Base-by-base conservation (phyloP, 192 early-diverging fungal genomes). In the Irineochytrium annulatum region DNA sequence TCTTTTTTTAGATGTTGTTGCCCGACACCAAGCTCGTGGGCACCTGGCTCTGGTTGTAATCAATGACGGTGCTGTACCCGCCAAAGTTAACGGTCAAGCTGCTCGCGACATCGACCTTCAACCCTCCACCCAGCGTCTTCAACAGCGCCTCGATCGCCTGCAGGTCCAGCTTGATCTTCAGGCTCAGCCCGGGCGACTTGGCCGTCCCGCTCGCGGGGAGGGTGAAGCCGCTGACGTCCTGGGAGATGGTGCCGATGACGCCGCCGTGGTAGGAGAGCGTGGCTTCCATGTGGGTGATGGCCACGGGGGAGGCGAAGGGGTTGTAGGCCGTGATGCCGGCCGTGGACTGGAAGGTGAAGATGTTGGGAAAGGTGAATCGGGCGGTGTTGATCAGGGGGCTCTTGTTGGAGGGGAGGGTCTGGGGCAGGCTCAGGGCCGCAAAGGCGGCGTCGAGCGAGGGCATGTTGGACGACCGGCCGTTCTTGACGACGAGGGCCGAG, bases 401-500 rank as follows among this genome's bases (percentile, higher is more conserved):
- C 17, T 14, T 49, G 46, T 55, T 55, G 54, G 54, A 17, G 30
- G 54, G 54, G 6, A 55, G 54, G 5, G 5, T 32, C 30, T 6
- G 14, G 8, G 8, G 8, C 11, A 55, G 6, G 22, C n/a, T 16
- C 5, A 55, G 17, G 5, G 54, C 54, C 5, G 26, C 54, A 11
- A 55, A 55, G 5, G 54, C 54, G 13, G 8, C 14, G 26, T 55
- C 54, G 26, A 55, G 32, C 6, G 26, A 11, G 16, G 11, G 5
- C 8, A 55, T 13, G 5, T 30, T 26, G n/a, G n/a, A n/a, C 14
- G 54, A 11, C 54, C 32, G 16, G 4, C 54, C 54, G 26, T 22
- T 22, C 26, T 11, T 8, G 16, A 55, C 54, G 30, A 6, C 11
- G 22, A 55, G 6, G 8, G 16, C 27, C 31, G 17, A 6, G 16